Percentiles rank a stretch among this genome's conserved stretches.
These are phyloP conservation scores for Wickerhamiella siamensis DNA, from an alignment of 805 yeast species.

Conservation along the genomic window DNA sequence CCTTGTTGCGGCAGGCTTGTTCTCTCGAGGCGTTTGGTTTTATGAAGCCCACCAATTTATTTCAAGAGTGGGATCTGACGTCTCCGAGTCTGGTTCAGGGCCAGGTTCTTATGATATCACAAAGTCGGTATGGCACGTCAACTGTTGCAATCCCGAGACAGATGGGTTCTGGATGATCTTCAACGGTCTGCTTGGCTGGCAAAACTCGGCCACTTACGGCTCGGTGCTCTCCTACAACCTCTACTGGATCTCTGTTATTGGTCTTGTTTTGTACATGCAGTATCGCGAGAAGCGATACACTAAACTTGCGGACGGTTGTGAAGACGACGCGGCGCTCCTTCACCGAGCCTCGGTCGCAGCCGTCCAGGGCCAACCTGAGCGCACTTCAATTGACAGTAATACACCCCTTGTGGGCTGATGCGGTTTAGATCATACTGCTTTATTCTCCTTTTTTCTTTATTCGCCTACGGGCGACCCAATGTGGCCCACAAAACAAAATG, in stretches of 20 bases:
- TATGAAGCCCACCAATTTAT: slow-evolving; percentile 68
- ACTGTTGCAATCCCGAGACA: slow-evolving; percentile 85
- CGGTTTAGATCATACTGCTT: too few relatives aligned
- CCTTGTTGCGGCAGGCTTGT: slow-evolving; percentile 72
- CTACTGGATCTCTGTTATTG: slow-evolving; percentile 47
- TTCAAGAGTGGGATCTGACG: slow-evolving; percentile 66
- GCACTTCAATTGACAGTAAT: slow-evolving; percentile 5
- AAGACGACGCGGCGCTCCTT: slow-evolving; percentile 11
- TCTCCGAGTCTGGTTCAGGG: slow-evolving; percentile 79
- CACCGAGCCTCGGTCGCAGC: slow-evolving; percentile 11
- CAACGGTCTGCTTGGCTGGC: slow-evolving; percentile 87
- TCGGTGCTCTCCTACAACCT: slow-evolving; percentile 58
- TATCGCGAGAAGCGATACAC: slow-evolving; percentile 27
- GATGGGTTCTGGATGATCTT: slow-evolving; percentile 88
- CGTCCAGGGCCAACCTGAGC: neutral
- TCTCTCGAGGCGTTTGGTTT: slow-evolving; percentile 84
- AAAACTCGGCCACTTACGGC: slow-evolving; percentile 83
- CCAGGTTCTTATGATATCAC: slow-evolving; percentile 82
- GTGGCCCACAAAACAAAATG: too few relatives aligned
- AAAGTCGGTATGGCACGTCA: slow-evolving; percentile 81
- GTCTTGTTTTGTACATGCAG: slow-evolving; percentile 32
- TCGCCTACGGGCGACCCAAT: too few relatives aligned
- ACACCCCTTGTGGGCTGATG: slow-evolving; percentile 5
- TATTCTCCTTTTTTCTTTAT: neutral
- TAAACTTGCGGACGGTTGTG: slow-evolving; percentile 2